These are phyloP conservation scores for Coccomyxa subellipsoidea DNA, from an alignment of 163 green algal genomes.

Conservation along the genomic window DNA sequence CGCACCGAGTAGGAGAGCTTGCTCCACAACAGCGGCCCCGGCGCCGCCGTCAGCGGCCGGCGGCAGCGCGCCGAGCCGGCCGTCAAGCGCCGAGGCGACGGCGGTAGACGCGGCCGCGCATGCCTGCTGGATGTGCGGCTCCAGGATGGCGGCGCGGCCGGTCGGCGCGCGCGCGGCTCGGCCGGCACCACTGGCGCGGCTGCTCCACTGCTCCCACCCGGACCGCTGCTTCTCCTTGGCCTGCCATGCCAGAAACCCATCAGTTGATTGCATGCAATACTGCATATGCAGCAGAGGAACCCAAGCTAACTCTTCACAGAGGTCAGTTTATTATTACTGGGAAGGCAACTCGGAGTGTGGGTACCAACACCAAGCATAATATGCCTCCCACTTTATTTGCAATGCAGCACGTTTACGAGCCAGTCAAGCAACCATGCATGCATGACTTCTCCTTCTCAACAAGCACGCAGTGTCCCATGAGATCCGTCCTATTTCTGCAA, in stretches of 20 bases:
- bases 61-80: slow-evolving; percentile 44
- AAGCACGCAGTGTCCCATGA: too few species aligned
- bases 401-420: too few species aligned
- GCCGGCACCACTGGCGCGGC: not conserved
- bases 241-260: not conserved
- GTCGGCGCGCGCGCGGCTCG: not conserved
- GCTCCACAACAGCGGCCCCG: slow-evolving; percentile 49
- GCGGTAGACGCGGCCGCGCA: slow-evolving; percentile 28
- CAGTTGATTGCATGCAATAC: too few species aligned
- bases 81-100: slow-evolving; percentile 38
- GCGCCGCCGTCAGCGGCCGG: not conserved
- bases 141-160: slow-evolving; percentile 39
- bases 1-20: slow-evolving; percentile 58
- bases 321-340: too few species aligned
- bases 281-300: too few species aligned
- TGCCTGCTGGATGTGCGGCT: slow-evolving; percentile 66
- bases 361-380: too few species aligned
- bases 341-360: too few species aligned
- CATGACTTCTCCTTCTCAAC: too few species aligned
- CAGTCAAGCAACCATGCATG: too few species aligned
- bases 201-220: not conserved
- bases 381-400: too few species aligned
- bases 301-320: too few species aligned
- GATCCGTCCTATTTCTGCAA: too few species aligned
- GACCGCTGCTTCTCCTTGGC: not conserved